A percentile compares a stretch with the other conserved stretches of the same genome.
phyloP scores from a whole-genome alignment of 2,329 filamentous ascomycete species.

The Xylaria sp. region DNA sequence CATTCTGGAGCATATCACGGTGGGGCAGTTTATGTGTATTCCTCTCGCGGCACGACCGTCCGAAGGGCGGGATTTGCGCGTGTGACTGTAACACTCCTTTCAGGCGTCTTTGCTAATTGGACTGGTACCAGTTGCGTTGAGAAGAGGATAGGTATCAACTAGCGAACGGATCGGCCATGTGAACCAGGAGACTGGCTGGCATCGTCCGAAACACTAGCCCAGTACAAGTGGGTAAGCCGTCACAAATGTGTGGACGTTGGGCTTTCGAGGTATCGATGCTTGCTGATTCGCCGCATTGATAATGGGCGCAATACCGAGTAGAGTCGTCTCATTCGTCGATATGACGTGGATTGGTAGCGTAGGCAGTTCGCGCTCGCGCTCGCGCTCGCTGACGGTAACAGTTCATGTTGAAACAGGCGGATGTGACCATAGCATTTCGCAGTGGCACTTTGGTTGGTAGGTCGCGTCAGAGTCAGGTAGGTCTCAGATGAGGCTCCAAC shows the following conservation, averaged over 20 bases:
- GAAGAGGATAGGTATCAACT: slow-evolving; percentile 13
- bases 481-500: slow-evolving; percentile 35
- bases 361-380: neutral
- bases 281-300: slow-evolving; percentile 14
- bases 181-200: slow-evolving; percentile 37
- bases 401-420: slow-evolving; percentile 4
- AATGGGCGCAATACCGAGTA: neutral
- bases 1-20: slow-evolving; percentile 10
- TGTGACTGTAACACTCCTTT: slow-evolving; percentile 36
- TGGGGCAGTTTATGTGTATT: slow-evolving; percentile 28
- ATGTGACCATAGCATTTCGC: slow-evolving; percentile 27
- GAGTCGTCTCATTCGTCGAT: slow-evolving; percentile 16
- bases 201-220: slow-evolving; percentile 28
- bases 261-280: slow-evolving; percentile 3
- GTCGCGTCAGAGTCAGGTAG: slow-evolving; percentile 7
- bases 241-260: neutral
- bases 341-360: slow-evolving; percentile 11
- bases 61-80: slow-evolving; percentile 20
- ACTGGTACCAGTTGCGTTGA: slow-evolving; percentile 31
- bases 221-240: slow-evolving; percentile 10
- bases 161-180: slow-evolving; percentile 38
- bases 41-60: neutral
- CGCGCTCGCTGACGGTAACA: slow-evolving; percentile 1
- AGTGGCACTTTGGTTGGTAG: slow-evolving; percentile 17
- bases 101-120: slow-evolving; percentile 31